These are phyloP conservation scores for Septoria petroselini DNA, from an alignment of 2,329 filamentous ascomycete species.

Conservation along the genomic window DNA sequence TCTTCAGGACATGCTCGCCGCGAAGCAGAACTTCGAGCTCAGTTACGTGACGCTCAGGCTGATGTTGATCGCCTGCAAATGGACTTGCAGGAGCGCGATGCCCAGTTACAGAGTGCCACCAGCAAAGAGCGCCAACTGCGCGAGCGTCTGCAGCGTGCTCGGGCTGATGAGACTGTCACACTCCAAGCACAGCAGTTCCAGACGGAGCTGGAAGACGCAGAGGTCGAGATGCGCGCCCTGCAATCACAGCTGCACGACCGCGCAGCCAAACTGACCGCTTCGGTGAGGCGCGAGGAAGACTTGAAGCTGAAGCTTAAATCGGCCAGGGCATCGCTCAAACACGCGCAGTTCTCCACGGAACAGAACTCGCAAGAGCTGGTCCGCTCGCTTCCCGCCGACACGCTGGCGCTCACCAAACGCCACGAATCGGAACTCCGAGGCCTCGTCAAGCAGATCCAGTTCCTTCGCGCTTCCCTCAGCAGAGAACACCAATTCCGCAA, in stretches of 20 bases:
- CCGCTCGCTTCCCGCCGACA: neutral
- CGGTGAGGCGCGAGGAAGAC: constrained; percentile 37
- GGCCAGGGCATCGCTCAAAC: constrained; percentile 25
- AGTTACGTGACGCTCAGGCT: constrained; percentile 36
- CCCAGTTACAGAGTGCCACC: constrained; percentile 34
- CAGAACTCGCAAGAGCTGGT: constrained; percentile 46
- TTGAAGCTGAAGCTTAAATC: constrained; percentile 37
- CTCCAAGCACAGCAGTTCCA: constrained; percentile 41
- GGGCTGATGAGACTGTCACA: constrained; percentile 32
- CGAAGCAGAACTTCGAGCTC: constrained; percentile 42
- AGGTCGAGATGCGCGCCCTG: constrained; percentile 42
- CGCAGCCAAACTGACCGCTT: constrained; percentile 33
- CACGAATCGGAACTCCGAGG: constrained; percentile 77
- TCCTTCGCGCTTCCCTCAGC: constrained; percentile 76
- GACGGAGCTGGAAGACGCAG: constrained; percentile 40
- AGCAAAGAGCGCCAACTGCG: constrained; percentile 45
- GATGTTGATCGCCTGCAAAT: constrained; percentile 37
- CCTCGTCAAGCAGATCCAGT: constrained; percentile 84
- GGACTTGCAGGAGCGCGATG: constrained; percentile 46
- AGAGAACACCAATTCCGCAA: constrained; percentile 77
- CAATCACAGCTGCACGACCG: constrained; percentile 38
- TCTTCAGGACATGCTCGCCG: constrained; percentile 37
- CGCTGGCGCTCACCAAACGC: constrained; percentile 59
- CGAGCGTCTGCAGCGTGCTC: constrained; percentile 32
- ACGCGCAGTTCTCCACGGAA: constrained; percentile 39